Conservation (phyloP, 2,329 filamentous ascomycete genomes). For the Thelonectria olida region DNA sequence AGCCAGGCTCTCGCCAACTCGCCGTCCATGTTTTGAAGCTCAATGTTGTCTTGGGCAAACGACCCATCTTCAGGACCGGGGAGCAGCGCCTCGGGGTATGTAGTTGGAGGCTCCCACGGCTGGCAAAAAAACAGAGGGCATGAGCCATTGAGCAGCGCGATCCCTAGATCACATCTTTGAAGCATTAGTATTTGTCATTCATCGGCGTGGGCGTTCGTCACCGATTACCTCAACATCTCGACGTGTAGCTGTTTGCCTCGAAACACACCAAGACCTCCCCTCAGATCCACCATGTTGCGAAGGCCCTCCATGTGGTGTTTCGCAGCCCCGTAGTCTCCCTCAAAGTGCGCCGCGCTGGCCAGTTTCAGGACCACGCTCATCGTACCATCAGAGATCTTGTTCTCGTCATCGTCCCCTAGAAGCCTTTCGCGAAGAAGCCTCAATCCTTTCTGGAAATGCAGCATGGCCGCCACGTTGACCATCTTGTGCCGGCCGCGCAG, state of each 20-base stretch:
- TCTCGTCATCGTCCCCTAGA: background rate
- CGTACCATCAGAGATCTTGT: conserved; percentile 2
- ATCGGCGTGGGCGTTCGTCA: background rate
- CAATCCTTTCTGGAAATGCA: conserved; percentile 15
- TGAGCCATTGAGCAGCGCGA: conserved; percentile 5
- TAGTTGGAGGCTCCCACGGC: background rate
- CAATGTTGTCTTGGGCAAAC: background rate
- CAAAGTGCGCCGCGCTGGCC: conserved; percentile 8
- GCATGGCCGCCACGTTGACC: conserved; percentile 5
- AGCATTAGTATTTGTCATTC: background rate
- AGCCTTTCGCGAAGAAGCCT: conserved; percentile 16
- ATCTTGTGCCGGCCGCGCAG: background rate
- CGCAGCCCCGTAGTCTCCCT: conserved; percentile 2
- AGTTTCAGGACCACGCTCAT: conserved; percentile 13
- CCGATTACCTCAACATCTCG: conserved; percentile 13
- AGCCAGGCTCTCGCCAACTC: conserved; percentile 34
- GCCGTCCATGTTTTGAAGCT: conserved; percentile 17
- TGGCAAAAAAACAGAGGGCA: background rate
- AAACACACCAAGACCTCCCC: conserved; percentile 10
- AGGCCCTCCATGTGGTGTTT: conserved; percentile 17
- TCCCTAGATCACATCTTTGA: conserved; percentile 11
- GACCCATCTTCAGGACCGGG: background rate
- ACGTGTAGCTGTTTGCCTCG: background rate
- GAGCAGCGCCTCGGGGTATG: conserved; percentile 2
- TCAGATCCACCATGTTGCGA: conserved; percentile 11